Percentiles rank a stretch among this genome's conserved stretches.
Conservation (phyloP, 2,329 filamentous ascomycete genomes). For the Colletotrichum sp. region DNA sequence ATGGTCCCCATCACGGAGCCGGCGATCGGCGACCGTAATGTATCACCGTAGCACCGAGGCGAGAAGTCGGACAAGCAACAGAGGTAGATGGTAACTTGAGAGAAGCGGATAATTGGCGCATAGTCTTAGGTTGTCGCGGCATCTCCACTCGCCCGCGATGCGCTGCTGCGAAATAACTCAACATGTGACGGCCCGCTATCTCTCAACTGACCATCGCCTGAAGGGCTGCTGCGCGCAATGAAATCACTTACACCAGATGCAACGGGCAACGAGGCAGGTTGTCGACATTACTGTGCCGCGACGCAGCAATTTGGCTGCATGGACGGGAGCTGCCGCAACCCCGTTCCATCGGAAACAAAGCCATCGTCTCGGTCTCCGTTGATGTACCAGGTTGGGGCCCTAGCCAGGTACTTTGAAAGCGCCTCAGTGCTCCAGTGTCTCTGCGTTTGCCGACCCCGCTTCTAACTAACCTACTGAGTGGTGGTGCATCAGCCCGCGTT, state of each 20-base stretch:
- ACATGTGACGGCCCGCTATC: not conserved
- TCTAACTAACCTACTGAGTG: not conserved
- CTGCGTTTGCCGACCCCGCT: not conserved
- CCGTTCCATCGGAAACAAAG: not conserved
- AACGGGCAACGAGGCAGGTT: not conserved
- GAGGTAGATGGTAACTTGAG: not conserved
- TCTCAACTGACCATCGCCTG: not conserved
- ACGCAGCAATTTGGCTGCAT: not conserved
- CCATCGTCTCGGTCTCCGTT: not conserved
- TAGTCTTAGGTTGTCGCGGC: not conserved
- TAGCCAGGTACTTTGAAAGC: not conserved
- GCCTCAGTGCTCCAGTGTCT: not conserved
- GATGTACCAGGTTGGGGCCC: not conserved
- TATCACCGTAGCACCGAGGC: constrained; percentile 19
- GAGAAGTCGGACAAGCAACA: not conserved
- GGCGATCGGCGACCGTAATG: constrained; percentile 14
- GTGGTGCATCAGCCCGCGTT: not conserved
- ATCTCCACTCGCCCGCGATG: not conserved
- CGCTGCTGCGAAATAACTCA: not conserved
- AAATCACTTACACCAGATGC: not conserved
- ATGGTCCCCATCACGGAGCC: not conserved
- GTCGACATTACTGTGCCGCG: not conserved
- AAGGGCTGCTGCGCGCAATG: not conserved
- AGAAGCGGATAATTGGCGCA: not conserved
- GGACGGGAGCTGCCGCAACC: not conserved